phyloP scores from a whole-genome alignment of 176 grass and related monocot species.

The Pharus latifolius region DNA sequence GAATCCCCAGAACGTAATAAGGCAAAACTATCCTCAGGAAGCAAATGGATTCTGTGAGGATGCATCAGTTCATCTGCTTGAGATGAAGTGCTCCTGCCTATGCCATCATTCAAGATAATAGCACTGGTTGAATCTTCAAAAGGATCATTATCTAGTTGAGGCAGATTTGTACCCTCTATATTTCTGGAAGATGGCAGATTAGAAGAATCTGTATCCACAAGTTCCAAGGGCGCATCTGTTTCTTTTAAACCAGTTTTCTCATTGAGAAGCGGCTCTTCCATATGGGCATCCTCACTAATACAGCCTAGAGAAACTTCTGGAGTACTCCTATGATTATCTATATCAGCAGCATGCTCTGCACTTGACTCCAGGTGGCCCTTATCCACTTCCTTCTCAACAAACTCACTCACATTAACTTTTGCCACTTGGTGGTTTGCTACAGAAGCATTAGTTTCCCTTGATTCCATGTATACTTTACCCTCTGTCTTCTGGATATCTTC shows the following conservation, averaged over 20 bases:
- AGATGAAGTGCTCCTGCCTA: not conserved
- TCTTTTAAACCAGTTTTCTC: not conserved
- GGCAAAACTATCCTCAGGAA: conserved; percentile 13
- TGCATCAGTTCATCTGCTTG: conserved; percentile 17
- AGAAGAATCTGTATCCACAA: not conserved
- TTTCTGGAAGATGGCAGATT: conserved; percentile 22
- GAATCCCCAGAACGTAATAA: not conserved
- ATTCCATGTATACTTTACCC: conserved; percentile 9
- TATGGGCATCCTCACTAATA: not conserved
- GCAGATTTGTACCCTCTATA: conserved; percentile 7
- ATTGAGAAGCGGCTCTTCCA: not conserved
- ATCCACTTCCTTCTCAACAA: not conserved
- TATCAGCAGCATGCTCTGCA: not conserved
- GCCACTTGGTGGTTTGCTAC: not conserved
- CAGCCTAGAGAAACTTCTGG: not conserved
- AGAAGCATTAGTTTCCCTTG: not conserved
- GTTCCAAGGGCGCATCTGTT: not conserved
- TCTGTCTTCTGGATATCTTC: conserved; percentile 8
- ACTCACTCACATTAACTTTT: not conserved
- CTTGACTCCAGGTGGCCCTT: not conserved
- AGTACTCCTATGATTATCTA: not conserved
- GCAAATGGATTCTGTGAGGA: conserved; percentile 4
- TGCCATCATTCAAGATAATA: conserved; percentile 17
- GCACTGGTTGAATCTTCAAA: conserved; percentile 13
- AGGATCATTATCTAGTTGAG: conserved; percentile 1